These are phyloP conservation scores for Candida sanyaensis DNA, from an alignment of 1,139 yeast genomes.

Conservation along the genomic window DNA sequence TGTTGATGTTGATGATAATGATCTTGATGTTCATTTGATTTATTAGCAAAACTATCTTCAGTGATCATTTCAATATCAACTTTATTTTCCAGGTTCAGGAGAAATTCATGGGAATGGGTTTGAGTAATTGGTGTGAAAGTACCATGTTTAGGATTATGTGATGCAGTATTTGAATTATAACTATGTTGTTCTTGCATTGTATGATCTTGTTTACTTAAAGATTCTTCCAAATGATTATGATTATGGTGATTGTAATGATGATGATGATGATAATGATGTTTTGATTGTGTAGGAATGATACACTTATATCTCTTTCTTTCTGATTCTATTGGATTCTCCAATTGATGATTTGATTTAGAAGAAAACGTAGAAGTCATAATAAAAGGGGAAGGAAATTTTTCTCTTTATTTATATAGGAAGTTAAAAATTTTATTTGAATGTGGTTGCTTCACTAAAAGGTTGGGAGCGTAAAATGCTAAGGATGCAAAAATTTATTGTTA, in stretches of 20 bases:
- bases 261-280: neutral
- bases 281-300: neutral
- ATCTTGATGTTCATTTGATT: neutral
- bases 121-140: conserved; percentile 16
- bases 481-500: neutral
- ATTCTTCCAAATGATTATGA: neutral
- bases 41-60: conserved; percentile 10
- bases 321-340: conserved; percentile 8
- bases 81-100: conserved; percentile 7
- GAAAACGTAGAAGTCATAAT: conserved; percentile 3
- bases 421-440: neutral
- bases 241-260: neutral
- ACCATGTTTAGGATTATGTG: conserved; percentile 11
- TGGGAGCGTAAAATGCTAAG: neutral
- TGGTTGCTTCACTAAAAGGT: neutral
- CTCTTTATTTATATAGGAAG: neutral
- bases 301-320: conserved; percentile 8
- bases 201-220: neutral
- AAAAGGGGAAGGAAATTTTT: neutral
- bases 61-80: conserved; percentile 11
- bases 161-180: neutral
- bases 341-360: conserved; percentile 4
- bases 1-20: neutral
- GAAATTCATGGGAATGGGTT: conserved; percentile 10
- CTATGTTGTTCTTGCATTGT: neutral